Conservation (phyloP, 768 basidiomycete genomes). For the Solioccasus polychromus region DNA sequence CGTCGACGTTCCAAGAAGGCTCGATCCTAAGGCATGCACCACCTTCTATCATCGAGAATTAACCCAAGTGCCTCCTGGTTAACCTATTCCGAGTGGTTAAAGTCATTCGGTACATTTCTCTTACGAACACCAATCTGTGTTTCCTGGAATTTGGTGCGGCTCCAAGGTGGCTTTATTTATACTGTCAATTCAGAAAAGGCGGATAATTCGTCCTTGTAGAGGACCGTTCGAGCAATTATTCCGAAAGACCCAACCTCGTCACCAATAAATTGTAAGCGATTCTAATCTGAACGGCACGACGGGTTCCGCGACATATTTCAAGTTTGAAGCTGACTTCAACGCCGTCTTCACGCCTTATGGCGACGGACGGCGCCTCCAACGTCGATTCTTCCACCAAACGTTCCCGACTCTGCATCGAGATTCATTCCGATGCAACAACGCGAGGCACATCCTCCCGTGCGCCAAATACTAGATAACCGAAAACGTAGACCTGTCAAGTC, state of each 20-base stretch:
- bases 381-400: conserved; percentile 19
- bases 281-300: neutral
- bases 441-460: conserved; percentile 7
- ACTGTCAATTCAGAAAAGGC: no score
- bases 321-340: conserved; percentile 18
- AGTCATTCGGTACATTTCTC: conserved; percentile 4
- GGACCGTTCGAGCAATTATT: conserved; percentile 18
- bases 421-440: conserved; percentile 17
- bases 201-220: no score
- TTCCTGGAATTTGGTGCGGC: neutral
- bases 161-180: conserved; percentile 14
- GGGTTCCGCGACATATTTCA: neutral
- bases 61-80: conserved; percentile 9
- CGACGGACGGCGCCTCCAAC: conserved; percentile 16
- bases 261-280: conserved; percentile 12
- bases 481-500: no score
- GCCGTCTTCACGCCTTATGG: conserved; percentile 16
- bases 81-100: conserved; percentile 15
- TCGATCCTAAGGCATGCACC: conserved; percentile 1
- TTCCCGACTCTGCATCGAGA: conserved; percentile 5
- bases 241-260: conserved; percentile 14
- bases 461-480: conserved; percentile 3
- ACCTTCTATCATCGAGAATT: conserved; percentile 18
- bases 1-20: neutral
- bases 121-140: neutral